Evolutionary conservation across 192 early-diverging fungal species (phyloP).

Genomic region (Anaeromyces robustus): DNA sequence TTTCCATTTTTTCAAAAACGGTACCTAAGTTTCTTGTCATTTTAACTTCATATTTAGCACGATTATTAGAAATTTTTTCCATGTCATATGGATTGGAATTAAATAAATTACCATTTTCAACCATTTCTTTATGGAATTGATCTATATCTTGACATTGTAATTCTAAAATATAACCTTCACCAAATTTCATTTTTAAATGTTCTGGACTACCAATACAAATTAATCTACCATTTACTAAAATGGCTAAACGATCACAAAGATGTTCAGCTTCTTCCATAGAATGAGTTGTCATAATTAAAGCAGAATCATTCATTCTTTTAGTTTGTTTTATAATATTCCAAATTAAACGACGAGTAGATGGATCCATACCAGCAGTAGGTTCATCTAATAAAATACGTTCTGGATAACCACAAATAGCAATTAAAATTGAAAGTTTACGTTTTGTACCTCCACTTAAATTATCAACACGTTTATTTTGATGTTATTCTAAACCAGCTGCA

Average conservation of each 20-base stretch:
- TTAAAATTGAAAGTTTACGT: slow-evolving; percentile 4
- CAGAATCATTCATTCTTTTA: neutral
- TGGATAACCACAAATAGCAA: slow-evolving; percentile 8
- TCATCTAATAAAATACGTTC: slow-evolving; percentile 12
- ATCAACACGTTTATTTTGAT: slow-evolving; percentile 10
- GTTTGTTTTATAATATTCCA: slow-evolving; percentile 21
- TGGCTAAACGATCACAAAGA: slow-evolving; percentile 23
- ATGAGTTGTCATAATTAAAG: slow-evolving; percentile 20
- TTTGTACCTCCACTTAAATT: slow-evolving; percentile 10
- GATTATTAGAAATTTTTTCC: neutral
- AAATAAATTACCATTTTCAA: neutral
- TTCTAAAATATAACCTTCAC: slow-evolving; percentile 19
- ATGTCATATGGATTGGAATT: neutral
- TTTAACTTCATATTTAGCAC: too few relatives aligned
- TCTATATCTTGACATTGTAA: slow-evolving; percentile 13
- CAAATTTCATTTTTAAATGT: slow-evolving; percentile 28
- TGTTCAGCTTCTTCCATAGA: slow-evolving; percentile 27
- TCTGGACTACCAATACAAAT: slow-evolving; percentile 22
- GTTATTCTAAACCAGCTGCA: slow-evolving; percentile 11
- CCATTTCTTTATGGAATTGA: neutral
- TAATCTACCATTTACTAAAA: slow-evolving; percentile 25
- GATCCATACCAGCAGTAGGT: slow-evolving; percentile 22
- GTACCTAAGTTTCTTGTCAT: too few relatives aligned
- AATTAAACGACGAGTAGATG: slow-evolving; percentile 26
- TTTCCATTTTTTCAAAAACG: too few relatives aligned